Evolutionary conservation across 2,329 filamentous ascomycete species (phyloP).

Genomic region (Pestalotiopsis fici): DNA sequence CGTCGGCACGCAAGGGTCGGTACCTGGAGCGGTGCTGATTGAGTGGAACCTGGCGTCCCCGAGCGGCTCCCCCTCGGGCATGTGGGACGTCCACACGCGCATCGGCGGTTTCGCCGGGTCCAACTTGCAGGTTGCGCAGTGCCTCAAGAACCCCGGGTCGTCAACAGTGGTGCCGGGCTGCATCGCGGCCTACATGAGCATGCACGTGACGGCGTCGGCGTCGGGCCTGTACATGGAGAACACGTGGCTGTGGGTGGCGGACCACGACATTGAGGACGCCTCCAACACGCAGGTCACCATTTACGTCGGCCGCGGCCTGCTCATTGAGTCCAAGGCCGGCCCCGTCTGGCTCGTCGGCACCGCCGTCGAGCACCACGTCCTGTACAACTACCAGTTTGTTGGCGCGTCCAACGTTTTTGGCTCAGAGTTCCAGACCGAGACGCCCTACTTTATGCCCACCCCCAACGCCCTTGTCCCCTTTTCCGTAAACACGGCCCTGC

Average conservation of each 20-base stretch:
- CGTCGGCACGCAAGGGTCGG: conserved; percentile 66
- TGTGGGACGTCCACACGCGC: conserved; percentile 78
- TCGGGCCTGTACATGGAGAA: conserved; percentile 43
- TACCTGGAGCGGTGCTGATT: conserved; percentile 69
- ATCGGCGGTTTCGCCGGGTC: conserved; percentile 73
- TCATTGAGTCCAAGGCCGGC: conserved; percentile 38
- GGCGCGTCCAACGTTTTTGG: conserved; percentile 59
- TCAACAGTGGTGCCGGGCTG: conserved; percentile 30
- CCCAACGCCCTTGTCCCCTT: conserved; percentile 57
- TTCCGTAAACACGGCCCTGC: conserved; percentile 32
- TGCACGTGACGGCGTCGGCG: conserved; percentile 36
- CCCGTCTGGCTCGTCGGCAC: conserved; percentile 60
- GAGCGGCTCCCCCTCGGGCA: conserved; percentile 45
- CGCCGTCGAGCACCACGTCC: conserved; percentile 59
- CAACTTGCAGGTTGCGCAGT: conserved; percentile 66
- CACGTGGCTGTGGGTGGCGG: conserved; percentile 45
- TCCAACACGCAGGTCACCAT: conserved; percentile 50
- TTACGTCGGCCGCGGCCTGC: conserved; percentile 53
- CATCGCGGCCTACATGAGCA: conserved; percentile 38
- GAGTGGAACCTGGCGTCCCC: conserved; percentile 68
- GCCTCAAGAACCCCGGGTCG: conserved; percentile 52
- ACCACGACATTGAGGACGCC: conserved; percentile 57
- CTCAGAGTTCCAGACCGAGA: conserved; percentile 66
- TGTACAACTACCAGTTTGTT: conserved; percentile 65
- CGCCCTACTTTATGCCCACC: conserved; percentile 66